Conservation (phyloP, 2,329 filamentous ascomycete species). For the Scedosporium apiospermum region DNA sequence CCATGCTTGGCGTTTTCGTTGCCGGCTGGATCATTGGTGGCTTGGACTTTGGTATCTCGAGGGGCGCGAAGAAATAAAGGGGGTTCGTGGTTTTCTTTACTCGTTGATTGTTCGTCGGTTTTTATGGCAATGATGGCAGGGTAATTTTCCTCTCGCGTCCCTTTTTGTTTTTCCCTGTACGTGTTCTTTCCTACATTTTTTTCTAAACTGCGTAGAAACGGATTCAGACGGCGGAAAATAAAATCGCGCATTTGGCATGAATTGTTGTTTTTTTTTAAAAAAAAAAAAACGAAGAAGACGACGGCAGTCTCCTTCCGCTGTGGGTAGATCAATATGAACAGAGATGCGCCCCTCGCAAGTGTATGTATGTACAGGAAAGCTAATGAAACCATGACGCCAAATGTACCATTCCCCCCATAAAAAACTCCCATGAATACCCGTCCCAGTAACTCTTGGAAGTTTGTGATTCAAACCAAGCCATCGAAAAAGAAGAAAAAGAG, state of each 20-base stretch:
- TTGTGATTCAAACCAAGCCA: too few relatives aligned
- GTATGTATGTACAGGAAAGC: too few relatives aligned
- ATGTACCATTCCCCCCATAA: too few relatives aligned
- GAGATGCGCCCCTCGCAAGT: background rate
- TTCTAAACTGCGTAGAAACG: background rate
- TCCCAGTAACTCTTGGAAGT: too few relatives aligned
- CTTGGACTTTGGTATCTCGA: constrained; percentile 1
- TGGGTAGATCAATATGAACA: background rate
- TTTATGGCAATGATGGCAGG: background rate
- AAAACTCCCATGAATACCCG: too few relatives aligned
- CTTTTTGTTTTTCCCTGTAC: background rate
- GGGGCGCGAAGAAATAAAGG: constrained; percentile 4
- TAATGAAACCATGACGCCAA: too few relatives aligned
- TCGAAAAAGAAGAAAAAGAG: too few relatives aligned
- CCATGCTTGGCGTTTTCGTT: constrained; percentile 64
- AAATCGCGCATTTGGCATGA: background rate
- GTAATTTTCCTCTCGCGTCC: background rate
- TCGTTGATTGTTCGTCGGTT: background rate
- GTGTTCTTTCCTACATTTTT: background rate
- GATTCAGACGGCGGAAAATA: background rate
- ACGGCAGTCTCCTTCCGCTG: too few relatives aligned
- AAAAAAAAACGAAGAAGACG: too few relatives aligned
- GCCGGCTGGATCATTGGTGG: constrained; percentile 38
- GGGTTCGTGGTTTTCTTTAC: background rate
- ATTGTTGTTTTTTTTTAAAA: background rate